Evolutionary conservation across 2,329 filamentous ascomycete genomes (phyloP).

Genomic region (Claviceps arundinis): DNA sequence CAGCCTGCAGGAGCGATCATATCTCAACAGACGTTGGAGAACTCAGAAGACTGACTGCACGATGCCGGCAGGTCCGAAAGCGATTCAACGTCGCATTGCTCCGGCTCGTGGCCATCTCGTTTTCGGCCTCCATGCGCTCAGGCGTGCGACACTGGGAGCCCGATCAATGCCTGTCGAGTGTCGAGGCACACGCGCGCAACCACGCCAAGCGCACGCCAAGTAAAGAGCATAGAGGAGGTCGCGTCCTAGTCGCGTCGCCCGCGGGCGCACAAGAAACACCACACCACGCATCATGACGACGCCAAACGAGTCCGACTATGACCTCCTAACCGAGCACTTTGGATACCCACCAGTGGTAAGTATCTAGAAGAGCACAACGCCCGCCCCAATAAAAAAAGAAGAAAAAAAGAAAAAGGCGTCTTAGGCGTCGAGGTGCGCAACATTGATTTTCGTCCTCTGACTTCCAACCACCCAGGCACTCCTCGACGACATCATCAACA

Average conservation of each 20-base stretch:
- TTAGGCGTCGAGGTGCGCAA: no score
- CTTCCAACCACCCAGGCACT: constrained; percentile 47
- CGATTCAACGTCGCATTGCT: no score
- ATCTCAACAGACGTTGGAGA: no score
- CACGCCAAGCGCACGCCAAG: no score
- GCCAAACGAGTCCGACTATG: constrained; percentile 35
- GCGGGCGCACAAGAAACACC: background rate
- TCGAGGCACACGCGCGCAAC: background rate
- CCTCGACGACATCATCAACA: constrained; percentile 96
- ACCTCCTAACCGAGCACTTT: constrained; percentile 87
- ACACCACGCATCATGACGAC: constrained; percentile 15
- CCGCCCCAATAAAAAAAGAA: background rate
- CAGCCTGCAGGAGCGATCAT: no score
- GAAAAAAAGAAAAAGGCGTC: background rate
- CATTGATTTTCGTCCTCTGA: no score
- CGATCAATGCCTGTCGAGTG: background rate
- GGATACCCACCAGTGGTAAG: constrained; percentile 83
- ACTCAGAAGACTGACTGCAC: no score
- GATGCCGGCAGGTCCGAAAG: no score
- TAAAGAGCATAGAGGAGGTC: background rate
- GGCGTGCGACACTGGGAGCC: no score
- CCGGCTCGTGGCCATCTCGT: no score
- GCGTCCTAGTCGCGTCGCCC: constrained; percentile 10
- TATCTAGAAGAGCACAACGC: constrained; percentile 8
- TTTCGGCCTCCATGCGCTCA: no score